Base-by-base conservation (phyloP, 805 yeast species). In the Wickerhamomyces alni region DNA sequence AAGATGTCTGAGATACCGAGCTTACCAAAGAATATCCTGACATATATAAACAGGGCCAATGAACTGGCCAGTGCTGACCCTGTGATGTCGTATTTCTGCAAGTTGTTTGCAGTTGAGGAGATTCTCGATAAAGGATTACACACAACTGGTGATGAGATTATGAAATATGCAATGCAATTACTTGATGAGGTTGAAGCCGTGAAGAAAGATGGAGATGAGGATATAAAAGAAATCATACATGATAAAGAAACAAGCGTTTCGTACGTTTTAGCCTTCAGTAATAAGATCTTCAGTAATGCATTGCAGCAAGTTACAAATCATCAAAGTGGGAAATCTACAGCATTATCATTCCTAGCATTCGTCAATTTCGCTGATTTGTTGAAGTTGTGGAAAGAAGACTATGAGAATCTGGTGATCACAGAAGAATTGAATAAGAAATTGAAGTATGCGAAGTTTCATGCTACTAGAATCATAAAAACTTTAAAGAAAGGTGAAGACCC, bases 151-250 rank as follows among this genome's bases (percentile, higher is more conserved):
- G 62, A 67, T 8, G 82, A 72, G 12, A 74, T 74, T 22, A 87
- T 86, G 12, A 52, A 50, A 2, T 76, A 75, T 48, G 86, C 91
- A 0, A 63, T 81, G 35, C 53, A 57, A 3, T 62, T 93, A 33
- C 62, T 91, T 40, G 94, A 83, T 52, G 74, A 73, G 3, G 76
- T 93, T 28, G 99, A 93, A 55, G 42, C 50, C 2, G 62, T 70
- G 42, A 81, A 80, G 51, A 46, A 42, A 2, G 48, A 50, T 8
- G 62, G 67, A 0, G 61, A 59, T 5, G 63, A 61, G 5, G 48
- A 65, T 17, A 49, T 75, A 3, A 58, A 52, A 30, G 74, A 70
- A 15, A 67, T 87, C 11, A 62, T 89, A 16, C 62, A 61, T 21
- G 86, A 82, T 48, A 79, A 77, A 45, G 72, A 68, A 10, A 68